A percentile compares a stretch with the other conserved stretches of the same genome.
Conservation (phyloP, 495 filamentous ascomycete genomes). For the Lophium mytilinum region DNA sequence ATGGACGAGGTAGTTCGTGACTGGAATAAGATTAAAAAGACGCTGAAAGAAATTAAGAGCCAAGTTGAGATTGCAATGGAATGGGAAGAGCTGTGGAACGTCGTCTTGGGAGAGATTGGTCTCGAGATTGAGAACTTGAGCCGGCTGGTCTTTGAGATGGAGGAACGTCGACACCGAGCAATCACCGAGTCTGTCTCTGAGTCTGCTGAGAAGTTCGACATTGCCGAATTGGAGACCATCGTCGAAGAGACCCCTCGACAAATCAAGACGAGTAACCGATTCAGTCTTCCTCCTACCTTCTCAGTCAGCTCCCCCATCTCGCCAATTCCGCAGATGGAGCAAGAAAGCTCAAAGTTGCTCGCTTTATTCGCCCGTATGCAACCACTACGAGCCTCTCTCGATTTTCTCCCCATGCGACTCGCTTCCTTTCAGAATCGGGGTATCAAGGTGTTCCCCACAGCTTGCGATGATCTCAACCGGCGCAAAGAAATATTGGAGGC, state of each 20-base stretch:
- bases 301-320: constrained; percentile 48
- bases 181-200: constrained; percentile 40
- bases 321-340: constrained; percentile 47
- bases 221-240: constrained; percentile 87
- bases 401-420: constrained; percentile 94
- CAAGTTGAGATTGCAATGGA: constrained; percentile 97
- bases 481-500: constrained; percentile 62
- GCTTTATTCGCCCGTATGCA: constrained; percentile 92
- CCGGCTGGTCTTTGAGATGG: constrained; percentile 88
- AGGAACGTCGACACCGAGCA: constrained; percentile 77
- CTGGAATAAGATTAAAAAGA: constrained; percentile 71
- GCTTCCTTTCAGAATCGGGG: constrained; percentile 75
- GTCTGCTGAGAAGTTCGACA: constrained; percentile 59
- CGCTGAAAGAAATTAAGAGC: constrained; percentile 68
- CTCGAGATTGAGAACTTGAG: constrained; percentile 78
- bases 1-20: constrained; percentile 81
- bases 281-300: constrained; percentile 55
- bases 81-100: constrained; percentile 96
- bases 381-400: constrained; percentile 81
- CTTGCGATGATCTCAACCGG: constrained; percentile 78
- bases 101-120: constrained; percentile 85
- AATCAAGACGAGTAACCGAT: constrained; percentile 50
- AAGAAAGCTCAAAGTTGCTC: constrained; percentile 73
- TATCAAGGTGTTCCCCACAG: constrained; percentile 68
- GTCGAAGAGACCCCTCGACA: constrained; percentile 70